A percentile compares a stretch with the other conserved stretches of the same genome.
Evolutionary conservation across 257 asterid genomes (phyloP).

Genomic region (Jasminum sambac): DNA sequence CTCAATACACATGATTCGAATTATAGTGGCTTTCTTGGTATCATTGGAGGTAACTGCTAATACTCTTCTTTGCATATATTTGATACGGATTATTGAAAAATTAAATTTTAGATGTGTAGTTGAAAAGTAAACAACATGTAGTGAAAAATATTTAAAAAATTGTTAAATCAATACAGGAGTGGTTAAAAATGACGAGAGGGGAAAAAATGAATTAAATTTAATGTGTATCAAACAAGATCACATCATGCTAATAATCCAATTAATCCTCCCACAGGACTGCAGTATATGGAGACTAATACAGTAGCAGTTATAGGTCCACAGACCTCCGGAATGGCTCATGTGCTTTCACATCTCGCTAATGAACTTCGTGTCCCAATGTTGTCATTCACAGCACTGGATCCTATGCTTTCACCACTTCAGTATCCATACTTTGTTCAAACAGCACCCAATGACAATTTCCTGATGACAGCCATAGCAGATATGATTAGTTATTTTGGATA

Average conservation of each 20-base stretch:
- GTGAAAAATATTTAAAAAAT: too few relatives aligned
- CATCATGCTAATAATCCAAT: not conserved
- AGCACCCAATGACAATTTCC: conserved; percentile 70
- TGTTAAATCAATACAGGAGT: too few relatives aligned
- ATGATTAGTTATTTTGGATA: conserved; percentile 57
- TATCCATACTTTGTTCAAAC: conserved; percentile 84
- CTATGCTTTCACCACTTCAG: conserved; percentile 71
- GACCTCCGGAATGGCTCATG: conserved; percentile 73
- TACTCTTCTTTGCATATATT: not conserved
- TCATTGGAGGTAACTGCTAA: conserved; percentile 67
- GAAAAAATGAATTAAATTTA: too few relatives aligned
- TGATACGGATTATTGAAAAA: too few relatives aligned
- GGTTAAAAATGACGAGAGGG: too few relatives aligned
- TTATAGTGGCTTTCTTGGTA: conserved; percentile 67
- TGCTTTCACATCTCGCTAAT: conserved; percentile 73
- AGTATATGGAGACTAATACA: conserved; percentile 66
- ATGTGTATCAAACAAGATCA: too few relatives aligned
- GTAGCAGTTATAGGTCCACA: conserved; percentile 91
- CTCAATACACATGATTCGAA: conserved; percentile 63
- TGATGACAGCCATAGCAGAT: conserved; percentile 79
- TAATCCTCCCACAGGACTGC: conserved; percentile 49
- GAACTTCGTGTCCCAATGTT: conserved; percentile 85
- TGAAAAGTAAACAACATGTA: too few relatives aligned
- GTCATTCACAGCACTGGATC: conserved; percentile 82
- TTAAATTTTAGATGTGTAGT: too few relatives aligned